Evolutionary conservation across 192 early-diverging fungal genomes (phyloP).

Genomic region (Podila verticillata): DNA sequence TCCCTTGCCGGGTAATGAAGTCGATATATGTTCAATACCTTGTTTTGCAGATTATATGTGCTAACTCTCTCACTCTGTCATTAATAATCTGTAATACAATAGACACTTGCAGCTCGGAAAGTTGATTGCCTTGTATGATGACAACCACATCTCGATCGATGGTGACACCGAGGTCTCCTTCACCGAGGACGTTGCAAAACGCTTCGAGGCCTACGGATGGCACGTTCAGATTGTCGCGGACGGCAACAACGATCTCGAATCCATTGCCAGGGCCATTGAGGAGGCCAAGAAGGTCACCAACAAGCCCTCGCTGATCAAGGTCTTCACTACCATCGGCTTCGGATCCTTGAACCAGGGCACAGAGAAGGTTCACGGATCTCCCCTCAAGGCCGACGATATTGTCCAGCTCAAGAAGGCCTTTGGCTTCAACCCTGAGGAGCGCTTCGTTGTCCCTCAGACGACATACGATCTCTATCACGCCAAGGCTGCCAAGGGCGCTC

Average conservation of each 20-base stretch:
- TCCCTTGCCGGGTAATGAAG: conserved; percentile 86
- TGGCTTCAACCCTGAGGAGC: conserved; percentile 82
- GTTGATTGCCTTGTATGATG: conserved; percentile 95
- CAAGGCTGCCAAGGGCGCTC: conserved; percentile 63
- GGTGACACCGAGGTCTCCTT: conserved; percentile 86
- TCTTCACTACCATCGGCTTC: conserved; percentile 94
- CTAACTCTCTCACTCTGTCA: too few relatives aligned
- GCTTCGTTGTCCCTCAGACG: conserved; percentile 77
- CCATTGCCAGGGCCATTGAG: conserved; percentile 79
- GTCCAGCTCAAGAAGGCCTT: conserved; percentile 81
- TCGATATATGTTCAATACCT: too few relatives aligned
- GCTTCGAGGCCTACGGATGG: conserved; percentile 96
- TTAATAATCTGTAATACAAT: conserved; percentile 1
- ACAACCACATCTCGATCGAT: conserved; percentile 97
- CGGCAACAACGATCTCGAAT: conserved; percentile 82
- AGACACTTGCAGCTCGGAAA: conserved; percentile 92
- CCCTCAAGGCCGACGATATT: conserved; percentile 85
- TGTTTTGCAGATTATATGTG: too few relatives aligned
- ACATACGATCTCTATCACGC: conserved; percentile 63
- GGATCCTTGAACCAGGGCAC: conserved; percentile 90
- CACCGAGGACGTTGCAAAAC: conserved; percentile 90
- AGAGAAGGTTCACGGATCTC: conserved; percentile 91
- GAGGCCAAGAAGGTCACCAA: conserved; percentile 85
- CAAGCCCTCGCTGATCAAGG: conserved; percentile 90
- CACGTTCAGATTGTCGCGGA: conserved; percentile 80